A percentile compares a stretch with the other conserved stretches of the same genome.
Evolutionary conservation across 345 rosid species (phyloP).

Genomic region (Toxicodendron radicans): DNA sequence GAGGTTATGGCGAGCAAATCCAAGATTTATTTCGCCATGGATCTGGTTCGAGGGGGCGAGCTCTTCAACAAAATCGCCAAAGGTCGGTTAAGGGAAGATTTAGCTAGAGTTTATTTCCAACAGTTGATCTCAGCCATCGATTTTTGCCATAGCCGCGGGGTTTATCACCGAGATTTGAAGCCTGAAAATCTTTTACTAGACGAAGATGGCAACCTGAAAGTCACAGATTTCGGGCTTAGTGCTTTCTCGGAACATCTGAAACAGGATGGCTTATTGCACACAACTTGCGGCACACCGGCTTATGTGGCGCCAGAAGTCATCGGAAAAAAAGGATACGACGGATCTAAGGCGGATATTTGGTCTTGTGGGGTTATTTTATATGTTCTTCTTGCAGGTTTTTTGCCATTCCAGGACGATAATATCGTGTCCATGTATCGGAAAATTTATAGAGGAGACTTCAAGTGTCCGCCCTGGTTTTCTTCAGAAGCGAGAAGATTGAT

Average conservation of each 20-base stretch:
- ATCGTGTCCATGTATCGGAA: slow-evolving; percentile 79
- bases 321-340: slow-evolving; percentile 80
- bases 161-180: slow-evolving; percentile 84
- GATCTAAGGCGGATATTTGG: slow-evolving; percentile 91
- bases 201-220: slow-evolving; percentile 75
- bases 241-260: slow-evolving; percentile 75
- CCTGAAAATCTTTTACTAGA: slow-evolving; percentile 84
- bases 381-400: slow-evolving; percentile 83
- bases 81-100: slow-evolving; percentile 73
- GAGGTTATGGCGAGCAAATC: slow-evolving; percentile 97
- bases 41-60: slow-evolving; percentile 89
- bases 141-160: slow-evolving; percentile 94
- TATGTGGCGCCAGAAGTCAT: slow-evolving; percentile 95
- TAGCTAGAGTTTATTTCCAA: slow-evolving; percentile 73
- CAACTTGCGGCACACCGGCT: slow-evolving; percentile 92
- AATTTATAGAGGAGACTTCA: slow-evolving; percentile 86
- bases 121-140: slow-evolving; percentile 83
- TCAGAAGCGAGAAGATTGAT: slow-evolving; percentile 71
- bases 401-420: slow-evolving; percentile 87
- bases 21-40: slow-evolving; percentile 93
- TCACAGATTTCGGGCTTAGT: slow-evolving; percentile 86
- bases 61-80: slow-evolving; percentile 63
- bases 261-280: slow-evolving; percentile 77
- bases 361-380: slow-evolving; percentile 91
- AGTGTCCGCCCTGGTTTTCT: slow-evolving; percentile 86